These are phyloP conservation scores for Didymella sp. DNA, from an alignment of 2,329 filamentous ascomycete genomes.

Conservation along the genomic window DNA sequence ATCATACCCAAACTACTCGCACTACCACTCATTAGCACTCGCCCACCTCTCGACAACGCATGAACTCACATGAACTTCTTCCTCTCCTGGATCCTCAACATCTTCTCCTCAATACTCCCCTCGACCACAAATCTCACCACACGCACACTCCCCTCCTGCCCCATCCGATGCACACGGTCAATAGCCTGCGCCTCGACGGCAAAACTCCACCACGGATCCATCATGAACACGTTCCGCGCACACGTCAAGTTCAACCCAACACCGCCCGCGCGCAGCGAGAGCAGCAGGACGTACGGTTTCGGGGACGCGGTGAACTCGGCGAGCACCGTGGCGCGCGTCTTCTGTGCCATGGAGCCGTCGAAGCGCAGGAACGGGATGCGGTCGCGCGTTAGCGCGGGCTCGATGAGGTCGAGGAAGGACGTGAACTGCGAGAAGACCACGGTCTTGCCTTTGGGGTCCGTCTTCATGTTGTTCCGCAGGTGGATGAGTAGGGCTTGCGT, in stretches of 20 bases:
- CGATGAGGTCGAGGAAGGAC: slow-evolving; percentile 90
- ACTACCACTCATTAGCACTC: slow-evolving; percentile 58
- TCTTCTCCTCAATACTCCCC: slow-evolving; percentile 91
- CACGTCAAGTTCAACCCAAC: slow-evolving; percentile 92
- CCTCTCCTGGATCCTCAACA: slow-evolving; percentile 89
- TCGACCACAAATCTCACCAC: slow-evolving; percentile 90
- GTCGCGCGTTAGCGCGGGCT: slow-evolving; percentile 74
- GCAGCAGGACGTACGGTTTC: slow-evolving; percentile 76
- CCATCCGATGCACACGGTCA: slow-evolving; percentile 96
- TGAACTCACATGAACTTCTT: slow-evolving; percentile 90
- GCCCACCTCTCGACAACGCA: neutral
- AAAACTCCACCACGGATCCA: slow-evolving; percentile 99
- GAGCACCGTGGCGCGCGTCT: slow-evolving; percentile 79
- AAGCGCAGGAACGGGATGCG: slow-evolving; percentile 84
- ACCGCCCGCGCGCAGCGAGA: slow-evolving; percentile 87
- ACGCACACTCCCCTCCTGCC: slow-evolving; percentile 83
- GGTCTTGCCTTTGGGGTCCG: slow-evolving; percentile 76
- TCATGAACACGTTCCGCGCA: slow-evolving; percentile 93
- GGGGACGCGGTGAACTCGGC: slow-evolving; percentile 66
- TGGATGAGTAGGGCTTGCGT: slow-evolving; percentile 79
- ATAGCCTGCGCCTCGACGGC: slow-evolving; percentile 97
- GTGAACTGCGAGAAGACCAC: slow-evolving; percentile 98
- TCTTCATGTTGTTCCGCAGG: slow-evolving; percentile 71
- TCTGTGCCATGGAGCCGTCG: slow-evolving; percentile 89
- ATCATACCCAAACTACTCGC: slow-evolving; percentile 96